Percentiles rank a stretch among this genome's conserved stretches.
Evolutionary conservation across 805 yeast genomes (phyloP).

Genomic region (Metschnikowia continentalis): DNA sequence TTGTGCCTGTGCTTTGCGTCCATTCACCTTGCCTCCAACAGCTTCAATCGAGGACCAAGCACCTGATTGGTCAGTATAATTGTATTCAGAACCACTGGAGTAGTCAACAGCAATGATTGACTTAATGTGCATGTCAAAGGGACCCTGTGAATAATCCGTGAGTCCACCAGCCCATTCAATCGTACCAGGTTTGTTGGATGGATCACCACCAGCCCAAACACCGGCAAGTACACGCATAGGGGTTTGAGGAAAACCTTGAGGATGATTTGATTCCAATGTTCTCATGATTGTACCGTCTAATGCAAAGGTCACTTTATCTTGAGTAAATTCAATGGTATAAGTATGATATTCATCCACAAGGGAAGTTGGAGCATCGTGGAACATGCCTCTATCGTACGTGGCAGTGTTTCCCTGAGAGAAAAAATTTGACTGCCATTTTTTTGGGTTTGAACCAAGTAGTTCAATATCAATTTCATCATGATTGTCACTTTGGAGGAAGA

Average conservation of each 20-base stretch:
- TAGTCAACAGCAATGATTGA: slow-evolving; percentile 34
- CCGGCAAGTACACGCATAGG: slow-evolving; percentile 58
- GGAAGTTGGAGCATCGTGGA: slow-evolving; percentile 49
- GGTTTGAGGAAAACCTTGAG: slow-evolving; percentile 84
- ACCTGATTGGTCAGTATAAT: slow-evolving; percentile 39
- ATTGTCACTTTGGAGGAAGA: slow-evolving; percentile 78
- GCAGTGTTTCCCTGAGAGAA: slow-evolving; percentile 77
- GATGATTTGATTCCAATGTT: slow-evolving; percentile 46
- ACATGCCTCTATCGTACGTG: slow-evolving; percentile 76
- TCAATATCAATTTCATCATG: slow-evolving; percentile 88
- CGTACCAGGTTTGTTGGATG: slow-evolving; percentile 23
- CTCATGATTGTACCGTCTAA: slow-evolving; percentile 69
- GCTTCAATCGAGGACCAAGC: slow-evolving; percentile 36
- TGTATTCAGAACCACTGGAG: slow-evolving; percentile 43
- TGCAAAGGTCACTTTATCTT: slow-evolving; percentile 61
- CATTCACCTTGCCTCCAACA: slow-evolving; percentile 29
- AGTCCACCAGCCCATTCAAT: slow-evolving; percentile 26
- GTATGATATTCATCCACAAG: slow-evolving; percentile 65
- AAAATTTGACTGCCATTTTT: slow-evolving; percentile 72
- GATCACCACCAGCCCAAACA: slow-evolving; percentile 50
- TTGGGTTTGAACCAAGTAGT: slow-evolving; percentile 77
- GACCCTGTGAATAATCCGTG: slow-evolving; percentile 21
- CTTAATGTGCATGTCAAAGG: slow-evolving; percentile 21
- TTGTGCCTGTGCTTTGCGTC: slow-evolving; percentile 15
- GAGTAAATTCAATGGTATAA: slow-evolving; percentile 82